Percentiles rank a stretch among this genome's conserved stretches.
Conservation (phyloP, 2,329 filamentous ascomycete genomes). For the Apiospora pterosperma region DNA sequence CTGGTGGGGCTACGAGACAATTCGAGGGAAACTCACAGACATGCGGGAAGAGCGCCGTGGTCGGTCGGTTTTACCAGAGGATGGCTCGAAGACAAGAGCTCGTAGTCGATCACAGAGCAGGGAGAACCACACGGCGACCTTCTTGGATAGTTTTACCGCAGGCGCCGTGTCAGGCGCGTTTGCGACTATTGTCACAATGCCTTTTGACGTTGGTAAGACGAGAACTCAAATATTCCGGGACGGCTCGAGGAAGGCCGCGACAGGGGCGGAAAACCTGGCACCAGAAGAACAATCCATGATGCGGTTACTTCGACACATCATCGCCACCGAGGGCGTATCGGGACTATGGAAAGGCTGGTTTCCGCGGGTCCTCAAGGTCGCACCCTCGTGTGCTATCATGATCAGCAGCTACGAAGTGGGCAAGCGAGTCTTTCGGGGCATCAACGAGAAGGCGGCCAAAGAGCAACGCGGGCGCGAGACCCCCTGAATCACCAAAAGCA, state of each 20-base stretch:
- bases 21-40: constrained; percentile 69
- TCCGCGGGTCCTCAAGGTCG: constrained; percentile 87
- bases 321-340: constrained; percentile 73
- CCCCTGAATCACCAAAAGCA: constrained; percentile 8
- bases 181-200: constrained; percentile 85
- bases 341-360: constrained; percentile 92
- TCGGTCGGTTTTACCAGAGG: constrained; percentile 33
- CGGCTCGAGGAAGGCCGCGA: constrained; percentile 19
- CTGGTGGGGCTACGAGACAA: constrained; percentile 95
- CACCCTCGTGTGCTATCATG: constrained; percentile 97
- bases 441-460: constrained; percentile 55
- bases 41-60: constrained; percentile 54
- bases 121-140: constrained; percentile 72
- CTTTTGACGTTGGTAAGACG: constrained; percentile 97
- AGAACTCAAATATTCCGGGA: constrained; percentile 81
- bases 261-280: constrained; percentile 24
- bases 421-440: constrained; percentile 77
- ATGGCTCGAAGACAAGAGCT: constrained; percentile 33
- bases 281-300: constrained; percentile 79
- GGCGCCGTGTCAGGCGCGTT: constrained; percentile 80
- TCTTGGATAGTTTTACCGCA: constrained; percentile 84
- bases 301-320: constrained; percentile 86
- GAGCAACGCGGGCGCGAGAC: constrained; percentile 16
- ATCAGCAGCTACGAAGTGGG: constrained; percentile 97
- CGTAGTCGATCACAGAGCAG: constrained; percentile 57